phyloP scores from a whole-genome alignment of 495 filamentous ascomycete species.

The Articulospora tetracladia region DNA sequence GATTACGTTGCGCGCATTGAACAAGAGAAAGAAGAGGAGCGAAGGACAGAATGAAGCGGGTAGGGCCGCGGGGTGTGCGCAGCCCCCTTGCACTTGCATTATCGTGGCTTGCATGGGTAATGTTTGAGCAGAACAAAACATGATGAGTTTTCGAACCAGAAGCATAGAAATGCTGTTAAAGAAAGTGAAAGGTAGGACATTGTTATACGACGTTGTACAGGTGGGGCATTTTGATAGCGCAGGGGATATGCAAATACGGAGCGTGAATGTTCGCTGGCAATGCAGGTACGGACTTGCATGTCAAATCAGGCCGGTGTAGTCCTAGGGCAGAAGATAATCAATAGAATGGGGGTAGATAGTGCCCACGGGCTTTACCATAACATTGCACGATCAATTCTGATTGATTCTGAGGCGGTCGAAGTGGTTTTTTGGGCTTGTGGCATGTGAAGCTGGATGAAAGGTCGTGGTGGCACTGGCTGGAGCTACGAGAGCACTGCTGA shows the following conservation, averaged over 20 bases:
- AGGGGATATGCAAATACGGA: background rate
- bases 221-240: background rate
- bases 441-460: no score
- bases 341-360: background rate
- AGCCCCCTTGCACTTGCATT: constrained; percentile 4
- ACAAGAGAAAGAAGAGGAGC: background rate
- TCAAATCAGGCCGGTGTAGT: background rate
- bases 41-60: background rate
- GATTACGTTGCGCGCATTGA: background rate
- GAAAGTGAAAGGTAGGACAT: background rate
- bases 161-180: background rate
- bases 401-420: no score
- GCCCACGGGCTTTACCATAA: background rate
- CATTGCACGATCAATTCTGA: background rate
- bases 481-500: background rate
- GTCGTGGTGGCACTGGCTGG: no score
- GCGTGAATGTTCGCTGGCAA: background rate
- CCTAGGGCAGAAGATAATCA: background rate
- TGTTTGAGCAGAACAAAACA: background rate
- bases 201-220: background rate
- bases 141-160: background rate
- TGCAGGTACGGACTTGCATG: background rate
- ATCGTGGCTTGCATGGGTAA: constrained; percentile 6
- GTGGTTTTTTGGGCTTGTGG: no score
- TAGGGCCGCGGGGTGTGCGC: background rate